phyloP scores from a whole-genome alignment of 2,329 filamentous ascomycete genomes.

The Pseudopithomyces maydicus region DNA sequence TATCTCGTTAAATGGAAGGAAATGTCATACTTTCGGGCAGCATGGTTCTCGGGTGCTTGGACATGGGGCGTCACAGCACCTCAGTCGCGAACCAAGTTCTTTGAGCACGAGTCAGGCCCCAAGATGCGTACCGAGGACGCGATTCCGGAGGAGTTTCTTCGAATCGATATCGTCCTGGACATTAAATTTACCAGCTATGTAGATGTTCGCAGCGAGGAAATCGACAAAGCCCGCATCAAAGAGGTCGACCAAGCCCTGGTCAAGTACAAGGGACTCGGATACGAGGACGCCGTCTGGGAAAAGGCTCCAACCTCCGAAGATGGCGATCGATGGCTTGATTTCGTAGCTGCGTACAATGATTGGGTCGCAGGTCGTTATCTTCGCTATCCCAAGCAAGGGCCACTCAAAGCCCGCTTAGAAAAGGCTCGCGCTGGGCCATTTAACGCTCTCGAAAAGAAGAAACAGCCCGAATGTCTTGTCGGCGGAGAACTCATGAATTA shows the following conservation, averaged over 20 bases:
- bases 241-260: slow-evolving; percentile 77
- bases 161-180: slow-evolving; percentile 86
- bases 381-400: slow-evolving; percentile 57
- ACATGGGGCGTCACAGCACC: slow-evolving; percentile 71
- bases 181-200: slow-evolving; percentile 70
- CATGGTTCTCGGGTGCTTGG: slow-evolving; percentile 91
- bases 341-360: slow-evolving; percentile 81
- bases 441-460: slow-evolving; percentile 66
- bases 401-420: slow-evolving; percentile 70
- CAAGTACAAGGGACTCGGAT: slow-evolving; percentile 91
- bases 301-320: slow-evolving; percentile 70
- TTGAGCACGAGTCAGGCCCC: slow-evolving; percentile 70
- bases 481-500: slow-evolving; percentile 90
- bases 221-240: slow-evolving; percentile 72
- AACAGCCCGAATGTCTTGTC: slow-evolving; percentile 74
- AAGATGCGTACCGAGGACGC: slow-evolving; percentile 77
- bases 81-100: slow-evolving; percentile 75
- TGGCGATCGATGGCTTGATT: slow-evolving; percentile 76
- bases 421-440: slow-evolving; percentile 72
- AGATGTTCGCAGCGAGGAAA: slow-evolving; percentile 65
- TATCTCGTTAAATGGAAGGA: slow-evolving; percentile 90
- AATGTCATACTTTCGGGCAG: slow-evolving; percentile 79
- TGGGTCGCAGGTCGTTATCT: slow-evolving; percentile 82
- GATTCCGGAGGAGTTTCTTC: slow-evolving; percentile 83
- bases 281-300: slow-evolving; percentile 93